Conservation (phyloP, 805 yeast species). For the Saturnispora dispora region DNA sequence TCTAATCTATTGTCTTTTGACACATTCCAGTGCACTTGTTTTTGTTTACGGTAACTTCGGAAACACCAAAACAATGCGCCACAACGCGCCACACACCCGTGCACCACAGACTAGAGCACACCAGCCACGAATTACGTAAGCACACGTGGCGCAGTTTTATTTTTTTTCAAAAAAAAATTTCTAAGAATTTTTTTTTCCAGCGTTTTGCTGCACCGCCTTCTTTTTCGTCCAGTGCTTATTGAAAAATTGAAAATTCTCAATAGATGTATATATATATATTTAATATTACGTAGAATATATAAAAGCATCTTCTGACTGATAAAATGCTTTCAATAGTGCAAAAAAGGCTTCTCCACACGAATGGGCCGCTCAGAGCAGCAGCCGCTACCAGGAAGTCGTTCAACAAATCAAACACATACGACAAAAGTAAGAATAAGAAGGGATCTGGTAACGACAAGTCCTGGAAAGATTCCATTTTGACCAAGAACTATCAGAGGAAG, state of each 20-base stretch:
- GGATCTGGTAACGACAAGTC: constrained; percentile 27
- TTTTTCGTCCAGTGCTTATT: background rate
- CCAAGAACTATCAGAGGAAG: constrained; percentile 18
- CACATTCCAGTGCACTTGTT: background rate
- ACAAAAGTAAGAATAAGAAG: constrained; percentile 22
- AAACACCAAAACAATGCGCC: background rate
- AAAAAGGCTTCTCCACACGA: constrained; percentile 10
- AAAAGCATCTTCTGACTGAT: too few species aligned
- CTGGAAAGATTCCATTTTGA: constrained; percentile 20
- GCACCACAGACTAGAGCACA: too few species aligned
- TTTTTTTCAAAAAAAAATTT: too few species aligned
- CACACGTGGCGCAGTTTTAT: background rate
- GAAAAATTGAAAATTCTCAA: background rate
- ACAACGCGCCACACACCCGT: background rate
- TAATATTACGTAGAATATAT: too few species aligned
- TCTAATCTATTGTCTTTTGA: background rate
- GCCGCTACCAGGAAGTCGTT: constrained; percentile 24
- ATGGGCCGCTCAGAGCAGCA: constrained; percentile 14
- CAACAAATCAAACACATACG: constrained; percentile 20
- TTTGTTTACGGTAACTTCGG: background rate
- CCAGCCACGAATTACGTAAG: background rate
- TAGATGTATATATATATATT: too few species aligned
- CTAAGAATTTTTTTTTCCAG: background rate
- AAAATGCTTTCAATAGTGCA: background rate
- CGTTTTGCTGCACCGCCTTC: background rate